Base-by-base conservation (phyloP, 345 rosid species). In the Eucalyptus pauciflora region DNA sequence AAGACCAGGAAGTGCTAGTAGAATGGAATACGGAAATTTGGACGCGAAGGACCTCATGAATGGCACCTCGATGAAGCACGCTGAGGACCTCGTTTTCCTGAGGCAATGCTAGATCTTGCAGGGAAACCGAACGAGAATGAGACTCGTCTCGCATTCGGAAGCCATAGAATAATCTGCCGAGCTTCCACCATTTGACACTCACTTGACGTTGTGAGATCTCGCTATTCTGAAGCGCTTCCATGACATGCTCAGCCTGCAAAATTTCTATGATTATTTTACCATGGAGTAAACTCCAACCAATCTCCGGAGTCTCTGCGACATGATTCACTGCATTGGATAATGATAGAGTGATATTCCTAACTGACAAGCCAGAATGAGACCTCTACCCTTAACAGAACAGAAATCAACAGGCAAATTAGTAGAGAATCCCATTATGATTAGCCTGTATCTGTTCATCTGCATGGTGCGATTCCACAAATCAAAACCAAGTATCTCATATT, bases 131-230 rank as follows among this genome's bases (percentile, higher is more conserved):
- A 48, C 95, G 94, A 13, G 92, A 93, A 29, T 92, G 94, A 10
- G 90, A 92, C 88, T 97, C 97, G 10, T 96, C 99, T 88, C 94
- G 92, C 95, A 93, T 93, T 52, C 97, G 93, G 90, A 93, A 94
- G 88, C 97, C 97, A 67, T 89, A 88, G 33, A 93, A 93, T 96
- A 95, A 95, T 71, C 81, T 33, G 46, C 24, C 96, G 14, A 93
- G 92, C 92, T 94, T 94, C 94, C 95, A 94, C 97, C 97, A 96
- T 91, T 90, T 94, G 88, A 95, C 92, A 89, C 95, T 92, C 86
- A 95, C 92, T 86, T 91, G 89, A 58, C 94, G 93, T 87, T 95
- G 94, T 24, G 94, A 80, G 89, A 96, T 93, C 89, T 92, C 89
- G 90, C 94, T 90, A 48, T 90, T 90, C 86, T 80, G 88, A 13